phyloP scores from a whole-genome alignment of 2,329 filamentous ascomycete species.

The Microsporum canis region DNA sequence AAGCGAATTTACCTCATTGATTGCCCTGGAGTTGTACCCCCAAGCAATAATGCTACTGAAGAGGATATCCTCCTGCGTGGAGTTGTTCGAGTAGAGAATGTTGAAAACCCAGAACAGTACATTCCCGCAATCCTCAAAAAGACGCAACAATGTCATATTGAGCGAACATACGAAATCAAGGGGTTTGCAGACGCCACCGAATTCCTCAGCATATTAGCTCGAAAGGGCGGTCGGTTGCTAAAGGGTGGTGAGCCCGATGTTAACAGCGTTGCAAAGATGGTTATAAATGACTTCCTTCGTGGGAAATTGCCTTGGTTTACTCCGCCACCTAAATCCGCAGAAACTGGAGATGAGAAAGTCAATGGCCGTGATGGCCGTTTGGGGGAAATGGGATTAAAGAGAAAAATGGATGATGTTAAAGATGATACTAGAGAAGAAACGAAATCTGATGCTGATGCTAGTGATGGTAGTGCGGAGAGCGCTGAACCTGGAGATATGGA shows the following conservation, averaged over 20 bases:
- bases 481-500: conserved; percentile 19
- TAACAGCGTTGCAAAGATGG: conserved; percentile 91
- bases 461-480: conserved; percentile 16
- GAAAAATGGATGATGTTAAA: conserved; percentile 54
- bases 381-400: conserved; percentile 70
- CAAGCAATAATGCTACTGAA: conserved; percentile 69
- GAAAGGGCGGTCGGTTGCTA: conserved; percentile 75
- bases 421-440: conserved; percentile 24
- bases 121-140: conserved; percentile 69
- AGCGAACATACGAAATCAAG: conserved; percentile 82
- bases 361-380: conserved; percentile 65
- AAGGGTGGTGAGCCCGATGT: conserved; percentile 91
- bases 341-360: conserved; percentile 35
- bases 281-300: conserved; percentile 88
- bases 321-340: conserved; percentile 53
- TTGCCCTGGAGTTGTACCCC: conserved; percentile 90
- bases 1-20: conserved; percentile 92
- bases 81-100: conserved; percentile 88
- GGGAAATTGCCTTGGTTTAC: conserved; percentile 97
- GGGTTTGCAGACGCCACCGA: conserved; percentile 65
- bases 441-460: conserved; percentile 15
- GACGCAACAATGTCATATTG: conserved; percentile 77
- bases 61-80: conserved; percentile 82
- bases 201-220: conserved; percentile 75
- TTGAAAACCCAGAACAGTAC: conserved; percentile 93